Evolutionary conservation across 2,329 filamentous ascomycete genomes (phyloP).

Genomic region (Aspergillus piperis): DNA sequence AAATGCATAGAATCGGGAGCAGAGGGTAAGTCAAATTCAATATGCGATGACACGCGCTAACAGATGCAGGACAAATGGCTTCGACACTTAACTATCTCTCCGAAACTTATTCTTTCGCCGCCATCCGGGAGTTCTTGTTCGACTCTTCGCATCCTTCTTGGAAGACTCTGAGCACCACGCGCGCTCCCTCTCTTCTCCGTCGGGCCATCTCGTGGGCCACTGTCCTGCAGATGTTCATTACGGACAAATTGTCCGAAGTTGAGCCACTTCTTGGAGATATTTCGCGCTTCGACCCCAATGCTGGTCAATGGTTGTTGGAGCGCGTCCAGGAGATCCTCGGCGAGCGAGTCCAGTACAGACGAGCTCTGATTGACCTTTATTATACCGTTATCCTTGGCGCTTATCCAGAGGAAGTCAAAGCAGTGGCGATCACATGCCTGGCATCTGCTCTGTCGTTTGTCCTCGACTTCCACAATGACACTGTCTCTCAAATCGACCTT

Average conservation of each 20-base stretch:
- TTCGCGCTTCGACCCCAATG: conserved; percentile 35
- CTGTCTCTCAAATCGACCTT: conserved; percentile 26
- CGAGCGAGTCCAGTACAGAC: conserved; percentile 23
- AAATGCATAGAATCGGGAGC: conserved; percentile 31
- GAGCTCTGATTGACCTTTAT: conserved; percentile 33
- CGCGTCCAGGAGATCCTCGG: conserved; percentile 30
- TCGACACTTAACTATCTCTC: conserved; percentile 26
- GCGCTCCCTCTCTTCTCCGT: conserved; percentile 39
- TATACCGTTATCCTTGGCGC: conserved; percentile 30
- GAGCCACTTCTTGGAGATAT: conserved; percentile 27
- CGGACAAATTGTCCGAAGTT: conserved; percentile 20
- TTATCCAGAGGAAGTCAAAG: conserved; percentile 30
- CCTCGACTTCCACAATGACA: conserved; percentile 22
- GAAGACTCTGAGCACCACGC: conserved; percentile 31
- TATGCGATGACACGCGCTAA: conserved; percentile 9
- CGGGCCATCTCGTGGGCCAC: conserved; percentile 37
- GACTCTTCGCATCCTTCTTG: conserved; percentile 29
- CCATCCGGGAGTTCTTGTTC: conserved; percentile 28
- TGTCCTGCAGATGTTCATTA: conserved; percentile 28
- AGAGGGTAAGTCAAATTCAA: conserved; percentile 28
- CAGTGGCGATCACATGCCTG: conserved; percentile 35
- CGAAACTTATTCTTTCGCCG: conserved; percentile 30
- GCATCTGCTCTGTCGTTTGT: conserved; percentile 34
- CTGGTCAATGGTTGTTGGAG: conserved; percentile 38
- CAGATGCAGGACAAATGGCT: conserved; percentile 20